Percentiles rank a stretch among this genome's conserved stretches.
phyloP scores from a whole-genome alignment of 441 rosid species.

The Breynia disticha region DNA sequence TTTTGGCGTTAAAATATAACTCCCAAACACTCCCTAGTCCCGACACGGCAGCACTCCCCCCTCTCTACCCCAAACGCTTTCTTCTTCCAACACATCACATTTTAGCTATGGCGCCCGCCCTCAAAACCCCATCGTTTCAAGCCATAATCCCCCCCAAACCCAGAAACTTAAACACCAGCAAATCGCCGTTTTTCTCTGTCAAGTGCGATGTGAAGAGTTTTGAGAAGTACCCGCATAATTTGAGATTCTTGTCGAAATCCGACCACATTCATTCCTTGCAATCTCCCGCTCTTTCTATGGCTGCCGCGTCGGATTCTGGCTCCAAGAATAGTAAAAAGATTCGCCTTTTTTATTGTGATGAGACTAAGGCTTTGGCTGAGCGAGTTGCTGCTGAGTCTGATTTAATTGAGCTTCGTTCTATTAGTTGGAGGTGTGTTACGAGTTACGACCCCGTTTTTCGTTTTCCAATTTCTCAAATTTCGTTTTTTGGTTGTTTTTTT shows the following conservation, averaged over 20 bases:
- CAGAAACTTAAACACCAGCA: no score
- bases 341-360: constrained; percentile 63
- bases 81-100: no score
- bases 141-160: no score
- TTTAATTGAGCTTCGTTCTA: constrained; percentile 71
- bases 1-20: no score
- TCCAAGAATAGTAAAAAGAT: constrained; percentile 47
- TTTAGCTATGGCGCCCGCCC: no score
- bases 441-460: background rate
- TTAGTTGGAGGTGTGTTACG: constrained; percentile 62
- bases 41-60: no score
- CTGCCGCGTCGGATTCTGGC: constrained; percentile 41
- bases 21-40: no score
- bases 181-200: constrained; percentile 1
- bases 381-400: constrained; percentile 62
- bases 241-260: constrained; percentile 1
- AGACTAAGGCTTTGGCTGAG: constrained; percentile 69
- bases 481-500: background rate
- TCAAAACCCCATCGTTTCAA: no score
- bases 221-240: constrained; percentile 42
- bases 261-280: constrained; percentile 31
- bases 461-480: background rate
- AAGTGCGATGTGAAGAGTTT: constrained; percentile 45
- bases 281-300: constrained; percentile 37
- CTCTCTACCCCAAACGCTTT: no score